Evolutionary conservation across 345 rosid species (phyloP).

Genomic region (Eucalyptus cladocalyx): DNA sequence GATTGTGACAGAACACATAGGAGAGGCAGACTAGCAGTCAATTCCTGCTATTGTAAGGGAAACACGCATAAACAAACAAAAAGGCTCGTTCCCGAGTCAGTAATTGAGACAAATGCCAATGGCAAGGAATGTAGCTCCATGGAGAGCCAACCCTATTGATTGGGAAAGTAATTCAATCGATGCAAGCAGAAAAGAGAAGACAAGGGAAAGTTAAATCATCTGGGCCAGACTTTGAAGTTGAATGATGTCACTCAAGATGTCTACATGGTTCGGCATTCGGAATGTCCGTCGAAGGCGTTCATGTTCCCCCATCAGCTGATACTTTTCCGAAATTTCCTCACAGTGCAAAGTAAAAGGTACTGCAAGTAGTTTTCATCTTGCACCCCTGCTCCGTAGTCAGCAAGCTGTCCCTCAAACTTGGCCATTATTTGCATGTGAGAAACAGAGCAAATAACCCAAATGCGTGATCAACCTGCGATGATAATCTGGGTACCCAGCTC

Average conservation of each 20-base stretch:
- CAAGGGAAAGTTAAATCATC: background rate
- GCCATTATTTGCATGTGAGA: no score
- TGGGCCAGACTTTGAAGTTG: background rate
- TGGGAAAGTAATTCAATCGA: background rate
- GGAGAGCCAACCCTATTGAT: no score
- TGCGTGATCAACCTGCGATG: background rate
- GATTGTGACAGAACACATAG: background rate
- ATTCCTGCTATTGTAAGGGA: background rate
- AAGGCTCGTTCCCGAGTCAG: background rate
- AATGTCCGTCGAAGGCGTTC: background rate
- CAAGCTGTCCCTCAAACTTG: background rate
- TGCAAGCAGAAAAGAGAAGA: background rate
- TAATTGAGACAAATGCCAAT: background rate
- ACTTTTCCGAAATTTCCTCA: background rate
- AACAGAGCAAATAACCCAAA: no score
- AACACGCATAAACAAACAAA: background rate
- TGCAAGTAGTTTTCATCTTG: background rate
- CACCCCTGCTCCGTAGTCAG: background rate
- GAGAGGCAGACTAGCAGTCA: background rate
- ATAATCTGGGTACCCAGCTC: no score
- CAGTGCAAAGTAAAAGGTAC: background rate
- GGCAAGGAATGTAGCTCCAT: background rate
- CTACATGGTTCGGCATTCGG: background rate
- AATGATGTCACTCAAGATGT: background rate
- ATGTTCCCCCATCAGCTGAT: background rate